Evolutionary conservation across 2,329 filamentous ascomycete genomes (phyloP), one percentile per base, ranked within the genome.

Genomic region (Apiospora malaysiana): DNA sequence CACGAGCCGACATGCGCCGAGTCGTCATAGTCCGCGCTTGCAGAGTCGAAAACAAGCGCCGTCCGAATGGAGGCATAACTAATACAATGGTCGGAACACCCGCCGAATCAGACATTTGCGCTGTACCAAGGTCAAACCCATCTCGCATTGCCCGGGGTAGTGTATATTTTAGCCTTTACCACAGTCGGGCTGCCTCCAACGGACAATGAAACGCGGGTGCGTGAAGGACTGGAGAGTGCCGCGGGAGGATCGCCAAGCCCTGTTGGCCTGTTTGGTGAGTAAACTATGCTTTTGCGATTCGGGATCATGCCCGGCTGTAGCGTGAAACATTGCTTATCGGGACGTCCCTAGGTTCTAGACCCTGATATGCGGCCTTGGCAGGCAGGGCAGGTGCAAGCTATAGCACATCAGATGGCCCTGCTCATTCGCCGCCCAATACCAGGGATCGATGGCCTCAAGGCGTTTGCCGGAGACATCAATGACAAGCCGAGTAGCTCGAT

Each of bases 281-380:
- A 63, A 40, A 63, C 32, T 63, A 63, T 63, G 40, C 8, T 4
- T 45, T 14, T 63, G 56, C 12, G 56, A 63, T 23, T 18, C 32
- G 56, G 56, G 56, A 63, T 63, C 56, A 40, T 63, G 56, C 56
- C 56, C 32, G 32, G 21, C 32, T 40, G 27, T 40, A 63, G 32
- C 32, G 32, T 63, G 56, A 63, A 63, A 63, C 56, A 63, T 40
- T 56, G 37, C 56, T 40, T n/a, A 63, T 63, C 56, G 56, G 32
- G 56, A 40, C 56, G 56, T 63, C 32, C 32, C 32, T 40, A 63
- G 32, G 18, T 40, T 63, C 21, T n/a, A 63, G 56, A 40, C 21
- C 27, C 56, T 12, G 56, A 40, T 63, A 40, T 40, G 56, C 32
- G 40, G 56, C 32, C 56, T 63, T 63, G 56, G 56, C 56, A 23